A percentile compares a stretch with the other conserved stretches of the same genome.
Conservation (phyloP, 257 asterid species). For the Oldenlandia corymbosa region DNA sequence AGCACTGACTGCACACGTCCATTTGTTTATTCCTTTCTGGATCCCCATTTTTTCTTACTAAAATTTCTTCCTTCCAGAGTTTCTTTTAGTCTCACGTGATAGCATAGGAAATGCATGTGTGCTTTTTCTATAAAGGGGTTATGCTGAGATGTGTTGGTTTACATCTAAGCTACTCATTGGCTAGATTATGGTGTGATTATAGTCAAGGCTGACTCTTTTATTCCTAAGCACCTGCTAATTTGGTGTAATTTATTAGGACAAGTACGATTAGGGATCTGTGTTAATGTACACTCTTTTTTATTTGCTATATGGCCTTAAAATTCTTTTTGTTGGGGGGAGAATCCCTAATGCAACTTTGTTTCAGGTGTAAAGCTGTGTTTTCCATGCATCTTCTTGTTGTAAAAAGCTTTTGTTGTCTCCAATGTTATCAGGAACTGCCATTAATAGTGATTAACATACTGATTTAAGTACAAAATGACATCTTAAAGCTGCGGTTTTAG, state of each 20-base stretch:
- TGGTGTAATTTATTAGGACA: slow-evolving; percentile 7
- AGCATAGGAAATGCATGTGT: slow-evolving; percentile 1
- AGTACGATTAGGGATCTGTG: slow-evolving; percentile 56
- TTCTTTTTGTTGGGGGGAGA: slow-evolving; percentile 8
- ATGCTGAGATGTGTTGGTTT: background rate
- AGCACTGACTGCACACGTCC: background rate
- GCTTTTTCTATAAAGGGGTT: background rate
- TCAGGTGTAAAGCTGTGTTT: slow-evolving; percentile 23
- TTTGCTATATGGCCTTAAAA: slow-evolving; percentile 24
- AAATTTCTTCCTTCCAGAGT: too few relatives aligned
- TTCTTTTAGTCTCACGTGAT: background rate
- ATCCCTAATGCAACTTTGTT: background rate
- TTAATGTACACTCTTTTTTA: slow-evolving; percentile 11
- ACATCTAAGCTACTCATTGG: background rate
- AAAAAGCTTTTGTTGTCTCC: slow-evolving; percentile 23
- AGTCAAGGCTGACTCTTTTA: background rate
- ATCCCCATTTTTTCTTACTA: background rate
- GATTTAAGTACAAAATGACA: too few relatives aligned
- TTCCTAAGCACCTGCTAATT: slow-evolving; percentile 1
- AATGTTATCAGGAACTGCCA: slow-evolving; percentile 1
- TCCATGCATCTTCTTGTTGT: slow-evolving; percentile 13
- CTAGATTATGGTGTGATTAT: background rate
- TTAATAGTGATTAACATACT: too few relatives aligned
- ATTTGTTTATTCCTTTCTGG: background rate
- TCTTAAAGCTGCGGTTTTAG: too few relatives aligned